Base-by-base conservation (phyloP, 2,329 filamentous ascomycete species). In the Cordyceps militaris region DNA sequence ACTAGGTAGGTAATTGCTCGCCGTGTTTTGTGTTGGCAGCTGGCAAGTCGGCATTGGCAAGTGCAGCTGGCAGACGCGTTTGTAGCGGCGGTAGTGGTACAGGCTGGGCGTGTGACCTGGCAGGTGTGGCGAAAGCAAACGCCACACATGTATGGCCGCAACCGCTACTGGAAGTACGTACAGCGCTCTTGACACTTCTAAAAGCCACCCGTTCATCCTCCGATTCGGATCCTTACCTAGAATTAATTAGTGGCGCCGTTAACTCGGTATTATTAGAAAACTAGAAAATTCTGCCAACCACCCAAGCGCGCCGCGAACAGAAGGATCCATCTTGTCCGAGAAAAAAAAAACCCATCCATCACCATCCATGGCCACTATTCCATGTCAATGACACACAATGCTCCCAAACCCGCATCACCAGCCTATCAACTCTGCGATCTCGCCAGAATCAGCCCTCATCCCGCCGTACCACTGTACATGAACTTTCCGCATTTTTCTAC, bases 401-500 rank as follows among this genome's bases (percentile, higher is more conserved):
- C 43, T 49, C 34, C 36, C 38, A 19, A 43, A 57, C 13, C 28
- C 34, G 26, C 55, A 13, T 50, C 46, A 57, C 30, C 55, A 50
- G 38, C 46, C 26, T 28, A 50, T 34, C 19, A 51, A 3, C 13
- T 43, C 21, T 44, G 13, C 21, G 8, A 51, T 28, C 11, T 16
- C 13, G 21, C 38, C 55, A 51, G 24, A 10, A 50, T 26, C 14
- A 23, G 13, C 28, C 2, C 46, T 46, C 24, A 36, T 34, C 21
- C 8, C 10, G 46, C 36, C 46, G 11, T 38, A 44, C 47, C 8
- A 50, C 28, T n/a, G 21, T 21, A 44, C 55, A 57, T 57, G 55
- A 57, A 57, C 47, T 57, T 57, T 57, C 55, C 55, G 46, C 55
- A 57, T 57, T 57, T 57, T 57, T n/a, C 23, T 42, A 36, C 47